Evolutionary conservation across 1,139 yeast genomes (phyloP), one percentile per base, ranked within the genome.

Genomic region (Yarrowia galli): DNA sequence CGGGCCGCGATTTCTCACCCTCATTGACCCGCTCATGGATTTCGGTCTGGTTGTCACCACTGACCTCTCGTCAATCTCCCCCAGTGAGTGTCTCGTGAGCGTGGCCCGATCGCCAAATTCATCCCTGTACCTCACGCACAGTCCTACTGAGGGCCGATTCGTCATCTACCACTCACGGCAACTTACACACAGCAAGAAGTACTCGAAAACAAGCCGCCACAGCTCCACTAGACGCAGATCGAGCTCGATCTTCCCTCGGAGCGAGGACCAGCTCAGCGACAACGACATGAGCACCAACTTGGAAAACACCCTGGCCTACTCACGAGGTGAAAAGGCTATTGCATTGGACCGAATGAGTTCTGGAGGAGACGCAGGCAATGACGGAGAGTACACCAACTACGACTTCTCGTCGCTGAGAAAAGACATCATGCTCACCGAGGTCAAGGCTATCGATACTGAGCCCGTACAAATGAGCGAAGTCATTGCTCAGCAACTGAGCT

Each of bases 21-120:
- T 91, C 71, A 83, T 85, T 0, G 93, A 89, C 72, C 93, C 96
- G 0, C 79, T 88, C 63, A 85, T 85, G 4, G 93, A 90, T 25
- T 80, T 89, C 65, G 88, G 93, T 1, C 79, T 85, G 7, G 85
- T 91, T 3, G 85, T 87, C 0, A 86, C 95, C 0, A 87, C 92
- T 0, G 87, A 95, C 0, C 87, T 90, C 0, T 84, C 92, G 0
- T 85, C 88, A 0, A 84, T 91, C 15, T 82, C 89, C 0, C 78
- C 84, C 1, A 79, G 81, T 56, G 96, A 91, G 74, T 84, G 83
- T 67, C 75, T 91, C 53, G 65, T 76, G 7, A 73, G 72, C 56
- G 74, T 78, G 58, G 74, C 74, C 0, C 65, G 66, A 40, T 45
- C 69, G 13, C 48, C 67, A 12, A 43, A 68, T 23, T 68, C 71